Conservation (phyloP, 78 protist genomes). For the Thecamonas trahens region DNA sequence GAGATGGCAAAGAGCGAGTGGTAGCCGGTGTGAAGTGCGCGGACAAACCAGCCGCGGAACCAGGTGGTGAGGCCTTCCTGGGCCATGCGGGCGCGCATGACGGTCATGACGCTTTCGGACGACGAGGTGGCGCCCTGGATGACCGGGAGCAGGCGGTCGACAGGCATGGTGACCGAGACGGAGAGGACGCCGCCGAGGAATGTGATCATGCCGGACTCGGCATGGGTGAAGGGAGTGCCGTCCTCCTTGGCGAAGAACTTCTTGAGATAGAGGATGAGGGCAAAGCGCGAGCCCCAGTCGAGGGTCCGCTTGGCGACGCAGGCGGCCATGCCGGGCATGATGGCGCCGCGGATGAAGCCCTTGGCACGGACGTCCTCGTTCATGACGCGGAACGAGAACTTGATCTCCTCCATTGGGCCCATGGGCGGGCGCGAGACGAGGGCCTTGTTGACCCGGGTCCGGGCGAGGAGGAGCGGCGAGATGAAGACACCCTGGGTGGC, state of each 20-base stretch:
- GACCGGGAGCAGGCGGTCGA: conserved; percentile 33
- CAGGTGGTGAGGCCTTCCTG: conserved; percentile 20
- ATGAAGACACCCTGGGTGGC: conserved; percentile 39
- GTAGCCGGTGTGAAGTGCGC: conserved; percentile 26
- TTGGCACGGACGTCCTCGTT: background rate
- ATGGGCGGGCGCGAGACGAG: conserved; percentile 3
- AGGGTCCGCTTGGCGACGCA: conserved; percentile 16
- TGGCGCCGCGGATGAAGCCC: background rate
- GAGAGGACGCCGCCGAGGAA: conserved; percentile 17
- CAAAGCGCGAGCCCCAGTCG: conserved; percentile 30
- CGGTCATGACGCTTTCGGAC: background rate
- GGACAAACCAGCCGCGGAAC: conserved; percentile 15
- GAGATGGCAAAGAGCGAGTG: conserved; percentile 19
- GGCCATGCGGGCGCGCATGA: conserved; percentile 7
- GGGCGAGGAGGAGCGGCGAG: conserved; percentile 31
- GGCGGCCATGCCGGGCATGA: conserved; percentile 10
- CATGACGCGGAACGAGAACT: background rate
- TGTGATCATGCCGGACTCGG: conserved; percentile 6
- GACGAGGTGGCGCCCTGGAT: conserved; percentile 19
- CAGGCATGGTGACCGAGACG: conserved; percentile 30
- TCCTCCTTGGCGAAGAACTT: background rate
- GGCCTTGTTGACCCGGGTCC: conserved; percentile 35
- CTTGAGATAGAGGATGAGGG: conserved; percentile 1
- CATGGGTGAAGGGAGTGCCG: background rate
- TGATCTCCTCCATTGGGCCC: background rate